A percentile compares a stretch with the other conserved stretches of the same genome.
phyloP scores from a whole-genome alignment of 768 basidiomycete genomes.

The Piloderma croceum region DNA sequence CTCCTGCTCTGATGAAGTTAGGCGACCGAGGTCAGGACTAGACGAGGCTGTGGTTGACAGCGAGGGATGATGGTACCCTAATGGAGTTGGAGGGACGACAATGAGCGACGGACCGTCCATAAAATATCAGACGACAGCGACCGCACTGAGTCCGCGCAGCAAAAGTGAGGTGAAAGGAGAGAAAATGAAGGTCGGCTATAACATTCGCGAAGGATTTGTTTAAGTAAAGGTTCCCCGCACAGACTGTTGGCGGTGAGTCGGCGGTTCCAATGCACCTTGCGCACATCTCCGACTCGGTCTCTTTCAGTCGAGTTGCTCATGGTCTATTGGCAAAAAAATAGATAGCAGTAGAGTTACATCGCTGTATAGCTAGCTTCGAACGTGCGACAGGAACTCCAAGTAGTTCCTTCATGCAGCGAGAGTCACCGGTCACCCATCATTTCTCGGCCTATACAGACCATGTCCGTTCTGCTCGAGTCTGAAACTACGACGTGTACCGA shows the following conservation, averaged over 20 bases:
- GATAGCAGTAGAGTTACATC: too few species aligned
- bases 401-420: too few species aligned
- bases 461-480: too few species aligned
- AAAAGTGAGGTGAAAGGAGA: not conserved
- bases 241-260: not conserved
- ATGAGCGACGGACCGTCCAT: slow-evolving; percentile 18
- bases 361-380: too few species aligned
- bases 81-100: slow-evolving; percentile 31
- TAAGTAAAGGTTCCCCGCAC: not conserved
- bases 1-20: slow-evolving; percentile 29
- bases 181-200: not conserved
- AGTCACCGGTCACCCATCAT: too few species aligned
- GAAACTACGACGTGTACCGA: too few species aligned
- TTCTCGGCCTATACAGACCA: too few species aligned
- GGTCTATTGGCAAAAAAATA: too few species aligned
- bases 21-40: not conserved
- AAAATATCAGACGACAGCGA: slow-evolving; percentile 8
- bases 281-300: too few species aligned
- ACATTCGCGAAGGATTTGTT: not conserved
- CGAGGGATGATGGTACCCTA: slow-evolving; percentile 15
- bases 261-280: too few species aligned
- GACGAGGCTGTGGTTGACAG: not conserved
- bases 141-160: not conserved
- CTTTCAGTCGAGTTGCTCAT: too few species aligned
- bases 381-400: too few species aligned